Conservation (phyloP, 352 stramenopile genomes). For the Phytophthora kernoviae region DNA sequence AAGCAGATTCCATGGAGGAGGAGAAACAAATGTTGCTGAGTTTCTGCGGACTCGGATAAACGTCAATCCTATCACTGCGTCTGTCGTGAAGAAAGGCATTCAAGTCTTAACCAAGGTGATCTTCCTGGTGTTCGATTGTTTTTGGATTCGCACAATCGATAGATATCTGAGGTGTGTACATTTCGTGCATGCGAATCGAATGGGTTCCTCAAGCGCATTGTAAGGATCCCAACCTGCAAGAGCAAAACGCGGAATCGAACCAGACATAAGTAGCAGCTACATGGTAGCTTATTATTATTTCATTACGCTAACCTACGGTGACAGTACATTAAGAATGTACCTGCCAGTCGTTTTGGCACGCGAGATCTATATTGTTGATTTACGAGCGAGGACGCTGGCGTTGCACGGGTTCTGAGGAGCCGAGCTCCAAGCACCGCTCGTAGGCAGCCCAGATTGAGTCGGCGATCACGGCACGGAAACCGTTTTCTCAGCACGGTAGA, state of each 20-base stretch:
- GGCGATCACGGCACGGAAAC: slow-evolving; percentile 92
- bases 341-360: no score
- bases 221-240: not conserved
- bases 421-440: slow-evolving; percentile 93
- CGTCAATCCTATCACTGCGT: not conserved
- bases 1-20: no score
- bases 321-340: no score
- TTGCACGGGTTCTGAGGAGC: slow-evolving; percentile 74
- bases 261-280: no score
- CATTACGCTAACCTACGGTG: no score
- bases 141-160: not conserved
- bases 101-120: not conserved
- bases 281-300: no score
- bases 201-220: not conserved
- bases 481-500: slow-evolving; percentile 97
- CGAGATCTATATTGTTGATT: no score
- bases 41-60: no score
- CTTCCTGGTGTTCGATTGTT: not conserved
- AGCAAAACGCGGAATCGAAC: no score
- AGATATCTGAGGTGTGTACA: not conserved
- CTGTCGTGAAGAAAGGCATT: not conserved
- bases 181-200: not conserved
- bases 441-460: slow-evolving; percentile 97
- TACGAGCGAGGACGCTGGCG: slow-evolving; percentile 72
- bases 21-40: no score